A percentile compares a stretch with the other conserved stretches of the same genome.
Conservation (phyloP, 805 yeast species). For the Candida wancherniae region DNA sequence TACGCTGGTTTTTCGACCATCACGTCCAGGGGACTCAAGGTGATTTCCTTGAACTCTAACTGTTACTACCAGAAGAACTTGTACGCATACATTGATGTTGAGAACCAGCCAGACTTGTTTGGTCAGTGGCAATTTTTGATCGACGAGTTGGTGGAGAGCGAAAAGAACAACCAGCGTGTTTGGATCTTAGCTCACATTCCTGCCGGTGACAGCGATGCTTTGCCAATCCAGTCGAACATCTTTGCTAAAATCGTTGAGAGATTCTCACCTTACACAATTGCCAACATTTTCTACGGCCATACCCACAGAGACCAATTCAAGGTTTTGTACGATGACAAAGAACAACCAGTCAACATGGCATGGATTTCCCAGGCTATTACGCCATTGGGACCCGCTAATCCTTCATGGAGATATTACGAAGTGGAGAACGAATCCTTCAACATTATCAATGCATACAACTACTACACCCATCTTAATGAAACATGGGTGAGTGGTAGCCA, state of each 20-base stretch:
- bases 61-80: slow-evolving; percentile 60
- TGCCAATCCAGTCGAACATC: slow-evolving; percentile 57
- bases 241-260: slow-evolving; percentile 57
- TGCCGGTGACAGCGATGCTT: slow-evolving; percentile 45
- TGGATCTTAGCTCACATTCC: slow-evolving; percentile 75
- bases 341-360: slow-evolving; percentile 46
- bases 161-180: slow-evolving; percentile 54
- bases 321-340: slow-evolving; percentile 43
- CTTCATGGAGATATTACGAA: slow-evolving; percentile 69
- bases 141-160: slow-evolving; percentile 59
- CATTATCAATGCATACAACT: slow-evolving; percentile 56
- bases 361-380: slow-evolving; percentile 67
- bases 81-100: slow-evolving; percentile 48
- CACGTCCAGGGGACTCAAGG: slow-evolving; percentile 45
- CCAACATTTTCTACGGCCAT: slow-evolving; percentile 67
- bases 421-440: slow-evolving; percentile 59
- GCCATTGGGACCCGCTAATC: slow-evolving; percentile 56
- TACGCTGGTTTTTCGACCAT: slow-evolving; percentile 59
- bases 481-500: slow-evolving; percentile 49
- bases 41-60: slow-evolving; percentile 51
- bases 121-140: slow-evolving; percentile 60
- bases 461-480: slow-evolving; percentile 54
- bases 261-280: slow-evolving; percentile 64
- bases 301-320: slow-evolving; percentile 68
- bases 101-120: slow-evolving; percentile 53